Base-by-base conservation (phyloP, 768 basidiomycete genomes). In the Bullera alba region DNA sequence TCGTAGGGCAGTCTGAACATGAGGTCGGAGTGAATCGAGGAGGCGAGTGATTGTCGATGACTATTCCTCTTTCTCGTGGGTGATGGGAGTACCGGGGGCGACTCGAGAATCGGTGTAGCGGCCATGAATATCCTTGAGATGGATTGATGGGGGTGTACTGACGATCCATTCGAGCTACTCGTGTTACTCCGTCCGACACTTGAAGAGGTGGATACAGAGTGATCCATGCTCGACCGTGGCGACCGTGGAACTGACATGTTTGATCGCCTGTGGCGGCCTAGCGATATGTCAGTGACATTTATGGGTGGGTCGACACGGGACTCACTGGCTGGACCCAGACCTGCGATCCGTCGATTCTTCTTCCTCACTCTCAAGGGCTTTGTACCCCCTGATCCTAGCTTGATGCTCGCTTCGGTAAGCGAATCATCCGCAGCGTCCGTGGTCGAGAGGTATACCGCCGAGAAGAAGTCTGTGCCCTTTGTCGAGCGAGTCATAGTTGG, bases 301-400 rank as follows among this genome's bases (percentile, higher is more conserved):
- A 36, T 3, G 7, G 3, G 47, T 21, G 1, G 7, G 16, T 32
- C 17, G 21, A 28, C 22, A n/a, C 32, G 5, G 32, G n/a, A 65
- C 56, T 54, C 27, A 53, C 54, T 34, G 10, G 32, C 22, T 25
- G 43, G 44, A 21, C 48, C 44, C 37, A 63, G 53, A 7, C 51
- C 36, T n/a, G 48, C 56, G 16, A 43, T 41, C 41, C 51, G 34
- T 0, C 23, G 47, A n/a, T 50, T 27, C 46, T 53, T 52, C 53
- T 63, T 63, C 38, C 44, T 54, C 10, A 63, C 57, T 36, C 51
- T 48, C 27, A 67, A 38, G 6, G 65, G 65, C 39, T 51, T 48
- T 2, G 65, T 67, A 6, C 48, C 45, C 16, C 56, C 54, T 12
- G 21, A 17, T 10, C 23, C 45, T 7, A 16, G 32, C n/a, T 15